Evolutionary conservation across 1,284 basidiomycete species (phyloP).

Genomic region (Trametes sp.): DNA sequence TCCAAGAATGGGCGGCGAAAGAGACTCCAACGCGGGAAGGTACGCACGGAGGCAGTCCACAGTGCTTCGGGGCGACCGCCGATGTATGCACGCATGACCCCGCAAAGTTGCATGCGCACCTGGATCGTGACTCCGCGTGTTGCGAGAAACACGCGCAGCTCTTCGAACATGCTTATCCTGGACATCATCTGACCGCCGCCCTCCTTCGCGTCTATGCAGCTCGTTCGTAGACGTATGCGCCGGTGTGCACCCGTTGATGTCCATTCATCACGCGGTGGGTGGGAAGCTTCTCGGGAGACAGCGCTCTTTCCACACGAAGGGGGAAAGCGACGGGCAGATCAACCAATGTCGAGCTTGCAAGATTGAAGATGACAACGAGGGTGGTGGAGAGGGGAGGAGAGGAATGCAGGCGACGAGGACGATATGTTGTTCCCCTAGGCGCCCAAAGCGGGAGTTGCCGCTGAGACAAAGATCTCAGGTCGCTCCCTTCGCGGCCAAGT

Average conservation of each 20-base stretch:
- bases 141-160: constrained; percentile 2
- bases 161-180: neutral
- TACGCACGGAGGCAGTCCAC: constrained; percentile 15
- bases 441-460: neutral
- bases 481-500: neutral
- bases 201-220: constrained; percentile 3
- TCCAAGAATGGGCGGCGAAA: neutral
- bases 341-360: too few species aligned
- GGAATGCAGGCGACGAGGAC: neutral
- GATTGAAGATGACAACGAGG: constrained; percentile 1
- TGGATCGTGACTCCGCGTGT: neutral
- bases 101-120: constrained; percentile 3
- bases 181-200: constrained; percentile 21
- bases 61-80: constrained; percentile 5
- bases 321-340: too few species aligned
- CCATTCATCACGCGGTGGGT: constrained; percentile 11
- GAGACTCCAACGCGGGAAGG: constrained; percentile 10
- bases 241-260: constrained; percentile 20
- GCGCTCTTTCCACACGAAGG: neutral
- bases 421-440: neutral
- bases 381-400: neutral
- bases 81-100: constrained; percentile 9
- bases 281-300: constrained; percentile 1
- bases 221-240: constrained; percentile 7
- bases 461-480: neutral